Evolutionary conservation across 1,139 yeast genomes (phyloP), one percentile per base, ranked within the genome.

Genomic region (Saccharomyces hybrid): DNA sequence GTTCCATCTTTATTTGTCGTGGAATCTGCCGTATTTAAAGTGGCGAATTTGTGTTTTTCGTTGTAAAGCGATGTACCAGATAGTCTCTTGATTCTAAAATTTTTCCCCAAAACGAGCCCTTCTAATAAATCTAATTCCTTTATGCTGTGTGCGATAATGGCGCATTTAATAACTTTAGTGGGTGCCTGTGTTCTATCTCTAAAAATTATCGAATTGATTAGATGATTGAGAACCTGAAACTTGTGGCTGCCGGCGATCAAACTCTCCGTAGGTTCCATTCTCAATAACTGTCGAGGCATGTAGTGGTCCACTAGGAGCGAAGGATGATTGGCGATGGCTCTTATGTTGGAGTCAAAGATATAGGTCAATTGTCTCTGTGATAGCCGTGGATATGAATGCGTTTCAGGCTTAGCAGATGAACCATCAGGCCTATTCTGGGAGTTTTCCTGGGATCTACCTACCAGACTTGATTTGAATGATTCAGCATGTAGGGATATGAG

Each of bases 91-190:
- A 84, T 83, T 56, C 75, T 74, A 29, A 83, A 67, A 44, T 74
- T 69, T 62, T 85, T 81, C 0, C 93, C 93, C 29, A 85, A 73
- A 19, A 85, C 67, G 26, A 83, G 71, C 0, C 88, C 85, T 65
- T 86, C 95, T 3, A 86, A 75, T 48, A 85, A 70, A 63, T 86
- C 95, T 62, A 86, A 69, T 64, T 86, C 93, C 62, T 84, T 83
- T 38, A 84, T 77, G 60, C 77, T 79, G 47, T 78, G 78, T 0
- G 88, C 84, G 3, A 83, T 78, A n/a, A 86, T 75, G 47, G 82
- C 70, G 3, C 44, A 38, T 24, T 84, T 61, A 54, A 62, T 60
- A 42, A 65, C 51, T 9, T 60, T 53, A 2, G 55, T 55, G 1
- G 64, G 62, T 42, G 53, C 54, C 32, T 51, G 49, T 6, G 42